phyloP scores from a whole-genome alignment of 2,329 filamentous ascomycete genomes.

The Madurella fahalii region DNA sequence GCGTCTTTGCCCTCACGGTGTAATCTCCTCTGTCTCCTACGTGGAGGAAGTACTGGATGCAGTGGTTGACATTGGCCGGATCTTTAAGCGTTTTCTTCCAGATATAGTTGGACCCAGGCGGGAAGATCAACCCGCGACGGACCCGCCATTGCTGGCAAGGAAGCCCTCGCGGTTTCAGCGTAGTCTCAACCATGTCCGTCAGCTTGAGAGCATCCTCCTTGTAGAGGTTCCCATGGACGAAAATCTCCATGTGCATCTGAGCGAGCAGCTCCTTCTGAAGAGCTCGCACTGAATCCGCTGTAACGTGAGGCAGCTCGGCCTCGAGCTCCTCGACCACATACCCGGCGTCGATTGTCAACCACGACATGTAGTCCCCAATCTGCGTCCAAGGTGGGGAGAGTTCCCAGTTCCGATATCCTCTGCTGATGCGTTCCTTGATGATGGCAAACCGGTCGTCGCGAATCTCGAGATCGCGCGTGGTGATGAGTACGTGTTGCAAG shows the following conservation, averaged over 20 bases:
- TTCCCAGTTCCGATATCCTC: conserved; percentile 80
- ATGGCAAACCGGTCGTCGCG: conserved; percentile 86
- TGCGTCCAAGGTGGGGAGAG: conserved; percentile 87
- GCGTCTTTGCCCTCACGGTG: conserved; percentile 66
- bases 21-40: conserved; percentile 67
- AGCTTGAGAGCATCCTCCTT: conserved; percentile 87
- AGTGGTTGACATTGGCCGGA: conserved; percentile 84
- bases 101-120: conserved; percentile 75
- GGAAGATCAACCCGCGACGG: conserved; percentile 70
- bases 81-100: conserved; percentile 80
- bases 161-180: conserved; percentile 67
- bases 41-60: conserved; percentile 73
- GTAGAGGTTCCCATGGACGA: conserved; percentile 89
- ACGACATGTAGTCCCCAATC: conserved; percentile 76
- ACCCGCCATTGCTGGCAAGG: conserved; percentile 77
- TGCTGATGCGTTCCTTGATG: conserved; percentile 76
- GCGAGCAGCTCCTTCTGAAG: conserved; percentile 78
- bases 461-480: conserved; percentile 79
- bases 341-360: conserved; percentile 71
- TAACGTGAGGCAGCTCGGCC: conserved; percentile 70
- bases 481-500: conserved; percentile 80
- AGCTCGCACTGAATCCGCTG: conserved; percentile 65
- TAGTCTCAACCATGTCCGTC: conserved; percentile 76
- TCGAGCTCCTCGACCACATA: conserved; percentile 78
- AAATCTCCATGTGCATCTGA: conserved; percentile 82